Evolutionary conservation across 306 rosid genomes (phyloP).

Genomic region (Cucurbita maxima): DNA sequence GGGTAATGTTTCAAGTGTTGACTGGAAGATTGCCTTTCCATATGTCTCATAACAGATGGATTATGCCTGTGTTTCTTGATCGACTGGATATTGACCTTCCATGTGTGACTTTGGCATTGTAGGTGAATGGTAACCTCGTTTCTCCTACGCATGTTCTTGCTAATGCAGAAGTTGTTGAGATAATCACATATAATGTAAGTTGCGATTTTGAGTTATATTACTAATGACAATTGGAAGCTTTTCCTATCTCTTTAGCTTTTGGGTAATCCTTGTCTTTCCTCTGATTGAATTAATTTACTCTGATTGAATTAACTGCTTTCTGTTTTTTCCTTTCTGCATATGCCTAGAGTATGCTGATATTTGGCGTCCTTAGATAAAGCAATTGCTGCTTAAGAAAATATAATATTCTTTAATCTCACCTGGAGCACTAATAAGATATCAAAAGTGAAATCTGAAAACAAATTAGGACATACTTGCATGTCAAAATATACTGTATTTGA

Average conservation of each 20-base stretch:
- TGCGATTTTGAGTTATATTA: slow-evolving; percentile 4
- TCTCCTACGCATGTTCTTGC: slow-evolving; percentile 76
- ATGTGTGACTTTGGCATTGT: slow-evolving; percentile 23
- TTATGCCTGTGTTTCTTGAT: not conserved
- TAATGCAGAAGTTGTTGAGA: slow-evolving; percentile 99
- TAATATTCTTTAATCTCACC: not conserved
- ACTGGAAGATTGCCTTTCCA: slow-evolving; percentile 6
- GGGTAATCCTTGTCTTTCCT: not conserved
- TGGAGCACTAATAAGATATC: not conserved
- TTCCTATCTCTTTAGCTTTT: not conserved
- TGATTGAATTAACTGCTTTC: too few species aligned
- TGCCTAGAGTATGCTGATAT: not conserved
- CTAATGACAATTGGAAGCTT: not conserved
- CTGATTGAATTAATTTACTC: not conserved
- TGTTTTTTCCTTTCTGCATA: not conserved
- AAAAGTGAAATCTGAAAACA: not conserved
- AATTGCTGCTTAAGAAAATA: not conserved
- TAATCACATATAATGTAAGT: slow-evolving; percentile 88
- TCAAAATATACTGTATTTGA: not conserved
- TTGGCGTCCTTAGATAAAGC: not conserved
- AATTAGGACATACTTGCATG: not conserved
- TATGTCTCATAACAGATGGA: slow-evolving; percentile 6
- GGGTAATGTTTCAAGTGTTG: slow-evolving; percentile 32
- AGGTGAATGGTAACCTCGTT: slow-evolving; percentile 94
- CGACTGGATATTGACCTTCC: not conserved